Percentiles rank a stretch among this genome's conserved stretches.
These are phyloP conservation scores for Aspergillus avenaceus DNA, from an alignment of 495 filamentous ascomycete genomes.

Conservation along the genomic window DNA sequence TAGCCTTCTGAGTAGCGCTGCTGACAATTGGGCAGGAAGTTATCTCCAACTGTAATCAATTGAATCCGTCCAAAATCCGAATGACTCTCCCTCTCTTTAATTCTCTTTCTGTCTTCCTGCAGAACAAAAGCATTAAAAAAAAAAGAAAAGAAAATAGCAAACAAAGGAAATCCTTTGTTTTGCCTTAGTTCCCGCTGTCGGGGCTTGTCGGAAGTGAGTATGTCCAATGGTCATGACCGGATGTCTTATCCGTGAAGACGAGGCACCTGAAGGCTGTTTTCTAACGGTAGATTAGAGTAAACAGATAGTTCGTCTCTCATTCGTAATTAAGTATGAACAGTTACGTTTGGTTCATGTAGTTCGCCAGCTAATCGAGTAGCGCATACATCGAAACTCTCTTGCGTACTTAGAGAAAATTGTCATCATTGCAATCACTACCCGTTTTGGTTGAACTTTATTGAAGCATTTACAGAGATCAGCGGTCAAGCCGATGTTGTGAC, in stretches of 20 bases:
- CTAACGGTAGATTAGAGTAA: not conserved
- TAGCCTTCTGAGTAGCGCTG: not conserved
- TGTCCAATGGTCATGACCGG: not conserved
- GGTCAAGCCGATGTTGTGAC: conserved; percentile 2
- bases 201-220: not conserved
- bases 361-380: not conserved
- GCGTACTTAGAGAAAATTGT: no score
- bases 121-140: no score
- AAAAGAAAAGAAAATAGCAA: no score
- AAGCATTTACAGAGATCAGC: conserved; percentile 3
- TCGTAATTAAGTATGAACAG: not conserved
- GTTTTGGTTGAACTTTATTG: conserved; percentile 7
- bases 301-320: not conserved
- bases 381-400: no score
- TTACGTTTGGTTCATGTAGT: not conserved
- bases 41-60: not conserved
- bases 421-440: not conserved
- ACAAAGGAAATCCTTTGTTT: no score
- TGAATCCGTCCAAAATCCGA: not conserved
- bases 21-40: not conserved
- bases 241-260: not conserved
- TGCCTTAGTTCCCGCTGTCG: not conserved
- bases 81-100: not conserved
- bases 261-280: not conserved
- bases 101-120: not conserved